phyloP scores from a whole-genome alignment of 2,329 filamentous ascomycete genomes.

The Elsinoe ampelina region DNA sequence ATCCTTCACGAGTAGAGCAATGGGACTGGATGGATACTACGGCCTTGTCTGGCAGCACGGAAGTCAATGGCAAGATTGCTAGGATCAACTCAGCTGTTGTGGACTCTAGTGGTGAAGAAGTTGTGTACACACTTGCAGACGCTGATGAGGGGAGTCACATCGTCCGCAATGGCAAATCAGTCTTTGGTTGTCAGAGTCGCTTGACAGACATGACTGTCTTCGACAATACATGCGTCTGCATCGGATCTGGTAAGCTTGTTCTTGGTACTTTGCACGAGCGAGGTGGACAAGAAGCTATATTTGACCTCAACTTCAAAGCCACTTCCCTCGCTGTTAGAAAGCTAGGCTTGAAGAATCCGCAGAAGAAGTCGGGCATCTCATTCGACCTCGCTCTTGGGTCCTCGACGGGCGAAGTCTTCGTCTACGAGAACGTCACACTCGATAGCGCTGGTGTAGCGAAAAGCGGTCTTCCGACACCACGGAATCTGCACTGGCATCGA shows the following conservation, averaged over 20 bases:
- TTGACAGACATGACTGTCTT: constrained; percentile 36
- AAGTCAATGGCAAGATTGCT: constrained; percentile 41
- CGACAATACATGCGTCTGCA: constrained; percentile 48
- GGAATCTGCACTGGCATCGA: constrained; percentile 85
- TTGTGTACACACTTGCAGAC: constrained; percentile 31
- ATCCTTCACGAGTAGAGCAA: constrained; percentile 6
- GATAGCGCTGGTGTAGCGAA: constrained; percentile 4
- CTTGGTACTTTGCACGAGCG: constrained; percentile 43
- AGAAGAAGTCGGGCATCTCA: constrained; percentile 27
- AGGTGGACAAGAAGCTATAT: constrained; percentile 40
- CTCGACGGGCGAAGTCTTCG: constrained; percentile 62
- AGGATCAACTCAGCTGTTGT: constrained; percentile 38
- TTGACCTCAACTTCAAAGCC: constrained; percentile 52
- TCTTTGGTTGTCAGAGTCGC: constrained; percentile 29
- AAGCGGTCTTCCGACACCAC: constrained; percentile 38
- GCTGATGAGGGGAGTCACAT: constrained; percentile 31
- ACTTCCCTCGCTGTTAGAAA: constrained; percentile 56
- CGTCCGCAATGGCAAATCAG: constrained; percentile 29
- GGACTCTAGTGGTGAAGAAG: constrained; percentile 25
- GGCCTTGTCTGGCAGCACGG: constrained; percentile 31
- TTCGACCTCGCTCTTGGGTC: constrained; percentile 74
- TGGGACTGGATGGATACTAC: constrained; percentile 8
- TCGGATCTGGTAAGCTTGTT: constrained; percentile 46
- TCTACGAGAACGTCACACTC: constrained; percentile 51
- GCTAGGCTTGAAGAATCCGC: constrained; percentile 18